A percentile compares a stretch with the other conserved stretches of the same genome.
These are phyloP conservation scores for Phytopythium oedochilum DNA, from an alignment of 352 stramenopile species.

Conservation along the genomic window DNA sequence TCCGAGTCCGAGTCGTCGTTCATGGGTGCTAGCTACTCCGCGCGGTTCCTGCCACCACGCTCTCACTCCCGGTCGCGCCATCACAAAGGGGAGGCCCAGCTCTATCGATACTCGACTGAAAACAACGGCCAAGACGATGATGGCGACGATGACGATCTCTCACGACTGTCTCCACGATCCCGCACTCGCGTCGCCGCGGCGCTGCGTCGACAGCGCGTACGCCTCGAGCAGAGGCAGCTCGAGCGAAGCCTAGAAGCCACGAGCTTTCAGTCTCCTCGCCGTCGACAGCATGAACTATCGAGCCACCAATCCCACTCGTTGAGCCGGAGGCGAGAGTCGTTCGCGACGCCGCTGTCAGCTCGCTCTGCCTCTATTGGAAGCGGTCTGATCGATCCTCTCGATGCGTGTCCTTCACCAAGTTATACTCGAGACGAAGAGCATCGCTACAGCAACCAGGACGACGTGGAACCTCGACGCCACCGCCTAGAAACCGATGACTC, in stretches of 20 bases:
- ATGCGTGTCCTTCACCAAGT: neutral
- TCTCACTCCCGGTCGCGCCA: neutral
- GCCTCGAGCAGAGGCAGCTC: neutral
- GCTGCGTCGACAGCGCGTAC: neutral
- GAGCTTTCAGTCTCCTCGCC: neutral
- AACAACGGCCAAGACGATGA: neutral
- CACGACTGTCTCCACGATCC: neutral
- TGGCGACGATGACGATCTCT: neutral
- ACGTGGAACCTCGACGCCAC: conserved; percentile 4
- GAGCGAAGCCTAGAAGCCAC: neutral
- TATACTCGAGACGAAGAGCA: neutral
- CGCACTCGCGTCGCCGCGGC: neutral
- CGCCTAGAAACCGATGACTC: conserved; percentile 13
- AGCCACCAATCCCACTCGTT: neutral
- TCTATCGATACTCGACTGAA: neutral
- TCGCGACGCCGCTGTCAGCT: neutral
- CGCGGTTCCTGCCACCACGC: neutral
- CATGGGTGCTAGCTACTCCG: conserved; percentile 1
- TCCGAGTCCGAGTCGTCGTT: neutral
- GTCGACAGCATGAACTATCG: neutral
- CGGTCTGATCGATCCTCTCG: neutral
- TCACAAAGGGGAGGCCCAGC: too few species aligned
- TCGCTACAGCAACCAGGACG: neutral
- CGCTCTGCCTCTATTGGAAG: neutral
- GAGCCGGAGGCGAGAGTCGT: neutral